phyloP scores from a whole-genome alignment of 345 rosid species.

The Ricinus communis region DNA sequence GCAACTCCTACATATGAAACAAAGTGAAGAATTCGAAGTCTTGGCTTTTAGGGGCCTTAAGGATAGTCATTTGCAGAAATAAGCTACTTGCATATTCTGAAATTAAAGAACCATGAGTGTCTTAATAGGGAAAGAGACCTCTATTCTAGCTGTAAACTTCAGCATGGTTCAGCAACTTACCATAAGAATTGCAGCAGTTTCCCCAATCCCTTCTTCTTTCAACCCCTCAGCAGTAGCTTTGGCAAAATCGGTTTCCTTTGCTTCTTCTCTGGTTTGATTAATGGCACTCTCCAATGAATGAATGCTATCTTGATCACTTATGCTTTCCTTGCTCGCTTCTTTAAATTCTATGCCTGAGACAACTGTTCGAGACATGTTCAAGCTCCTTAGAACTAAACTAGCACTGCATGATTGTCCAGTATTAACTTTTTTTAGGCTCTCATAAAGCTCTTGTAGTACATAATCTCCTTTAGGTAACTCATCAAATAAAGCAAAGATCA shows the following conservation, averaged over 20 bases:
- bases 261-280: slow-evolving; percentile 62
- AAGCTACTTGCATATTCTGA: too few relatives aligned
- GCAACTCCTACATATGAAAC: slow-evolving; percentile 54
- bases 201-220: slow-evolving; percentile 78
- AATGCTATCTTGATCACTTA: slow-evolving; percentile 27
- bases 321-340: slow-evolving; percentile 26
- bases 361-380: slow-evolving; percentile 44
- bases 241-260: slow-evolving; percentile 51
- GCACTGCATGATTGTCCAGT: slow-evolving; percentile 57
- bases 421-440: slow-evolving; percentile 50
- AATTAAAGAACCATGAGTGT: too few relatives aligned
- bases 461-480: slow-evolving; percentile 88
- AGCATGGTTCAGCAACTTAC: slow-evolving; percentile 36
- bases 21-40: neutral
- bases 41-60: too few relatives aligned
- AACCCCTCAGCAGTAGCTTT: slow-evolving; percentile 57
- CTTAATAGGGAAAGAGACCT: neutral
- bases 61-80: too few relatives aligned
- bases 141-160: neutral
- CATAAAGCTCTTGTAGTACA: slow-evolving; percentile 70
- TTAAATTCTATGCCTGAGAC: slow-evolving; percentile 33
- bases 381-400: slow-evolving; percentile 62
- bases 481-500: slow-evolving; percentile 75
- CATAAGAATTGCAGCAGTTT: slow-evolving; percentile 58
- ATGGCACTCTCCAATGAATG: slow-evolving; percentile 51